Percentiles rank a stretch among this genome's conserved stretches.
phyloP scores from a whole-genome alignment of 2,329 filamentous ascomycete species.

The Ilyonectria destructans region DNA sequence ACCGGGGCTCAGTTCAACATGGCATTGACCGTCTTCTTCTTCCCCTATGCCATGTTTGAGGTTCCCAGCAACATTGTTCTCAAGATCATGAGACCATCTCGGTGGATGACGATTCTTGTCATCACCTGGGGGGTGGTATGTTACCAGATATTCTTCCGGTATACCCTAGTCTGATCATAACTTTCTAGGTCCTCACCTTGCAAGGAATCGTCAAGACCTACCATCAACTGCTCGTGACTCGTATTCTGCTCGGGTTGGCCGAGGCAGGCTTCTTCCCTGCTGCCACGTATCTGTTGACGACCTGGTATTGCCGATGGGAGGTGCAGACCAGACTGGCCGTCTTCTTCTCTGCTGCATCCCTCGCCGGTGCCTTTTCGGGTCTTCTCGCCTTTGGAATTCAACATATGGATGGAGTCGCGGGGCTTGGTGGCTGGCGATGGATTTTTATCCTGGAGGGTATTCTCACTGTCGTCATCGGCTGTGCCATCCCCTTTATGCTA shows the following conservation, averaged over 20 bases:
- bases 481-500: slow-evolving; percentile 9
- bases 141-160: too few relatives aligned
- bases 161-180: too few relatives aligned
- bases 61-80: slow-evolving; percentile 35
- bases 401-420: slow-evolving; percentile 31
- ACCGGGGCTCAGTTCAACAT: slow-evolving; percentile 71
- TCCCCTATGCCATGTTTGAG: slow-evolving; percentile 35
- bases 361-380: slow-evolving; percentile 52
- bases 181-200: background rate
- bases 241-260: slow-evolving; percentile 12
- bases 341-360: slow-evolving; percentile 38
- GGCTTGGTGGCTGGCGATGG: slow-evolving; percentile 38
- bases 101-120: slow-evolving; percentile 17
- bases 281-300: slow-evolving; percentile 18
- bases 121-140: slow-evolving; percentile 26
- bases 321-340: slow-evolving; percentile 34
- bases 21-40: slow-evolving; percentile 55
- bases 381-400: slow-evolving; percentile 35
- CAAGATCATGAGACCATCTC: slow-evolving; percentile 21
- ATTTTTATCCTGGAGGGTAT: slow-evolving; percentile 25
- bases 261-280: slow-evolving; percentile 28
- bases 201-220: slow-evolving; percentile 25
- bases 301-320: slow-evolving; percentile 38
- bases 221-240: slow-evolving; percentile 4
- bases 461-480: slow-evolving; percentile 25